A percentile compares a stretch with the other conserved stretches of the same genome.
Conservation (phyloP, 805 yeast genomes). For the Phaffomyces thermotolerans region DNA sequence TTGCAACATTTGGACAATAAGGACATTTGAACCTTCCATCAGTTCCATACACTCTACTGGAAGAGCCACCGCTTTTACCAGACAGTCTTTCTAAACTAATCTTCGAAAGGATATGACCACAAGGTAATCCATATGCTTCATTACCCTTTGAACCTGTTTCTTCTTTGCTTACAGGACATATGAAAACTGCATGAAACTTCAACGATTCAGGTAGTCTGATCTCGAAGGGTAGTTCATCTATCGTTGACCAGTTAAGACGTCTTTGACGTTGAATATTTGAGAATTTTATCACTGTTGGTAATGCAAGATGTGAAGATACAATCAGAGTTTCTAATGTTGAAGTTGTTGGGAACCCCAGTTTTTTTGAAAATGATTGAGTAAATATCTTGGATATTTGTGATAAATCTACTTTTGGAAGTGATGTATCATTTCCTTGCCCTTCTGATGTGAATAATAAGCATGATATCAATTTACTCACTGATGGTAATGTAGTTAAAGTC, state of each 20-base stretch:
- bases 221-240: slow-evolving; percentile 57
- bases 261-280: slow-evolving; percentile 14
- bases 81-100: slow-evolving; percentile 44
- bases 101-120: slow-evolving; percentile 56
- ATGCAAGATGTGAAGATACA: slow-evolving; percentile 45
- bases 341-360: slow-evolving; percentile 42
- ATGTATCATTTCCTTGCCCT: slow-evolving; percentile 14
- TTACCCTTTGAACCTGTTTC: slow-evolving; percentile 43
- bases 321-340: slow-evolving; percentile 46
- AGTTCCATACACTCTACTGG: slow-evolving; percentile 12
- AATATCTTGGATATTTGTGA: slow-evolving; percentile 29
- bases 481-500: slow-evolving; percentile 26
- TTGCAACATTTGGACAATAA: slow-evolving; percentile 52
- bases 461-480: slow-evolving; percentile 33
- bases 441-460: not conserved
- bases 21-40: slow-evolving; percentile 59
- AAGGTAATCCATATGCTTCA: slow-evolving; percentile 58
- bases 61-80: slow-evolving; percentile 6
- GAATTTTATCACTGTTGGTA: slow-evolving; percentile 38
- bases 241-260: slow-evolving; percentile 47
- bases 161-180: slow-evolving; percentile 65
- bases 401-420: slow-evolving; percentile 11
- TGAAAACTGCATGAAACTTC: slow-evolving; percentile 56
- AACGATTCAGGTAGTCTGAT: slow-evolving; percentile 45
- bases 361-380: slow-evolving; percentile 42